Base-by-base conservation (phyloP, 352 stramenopile species). In the Pythium brachiatum region DNA sequence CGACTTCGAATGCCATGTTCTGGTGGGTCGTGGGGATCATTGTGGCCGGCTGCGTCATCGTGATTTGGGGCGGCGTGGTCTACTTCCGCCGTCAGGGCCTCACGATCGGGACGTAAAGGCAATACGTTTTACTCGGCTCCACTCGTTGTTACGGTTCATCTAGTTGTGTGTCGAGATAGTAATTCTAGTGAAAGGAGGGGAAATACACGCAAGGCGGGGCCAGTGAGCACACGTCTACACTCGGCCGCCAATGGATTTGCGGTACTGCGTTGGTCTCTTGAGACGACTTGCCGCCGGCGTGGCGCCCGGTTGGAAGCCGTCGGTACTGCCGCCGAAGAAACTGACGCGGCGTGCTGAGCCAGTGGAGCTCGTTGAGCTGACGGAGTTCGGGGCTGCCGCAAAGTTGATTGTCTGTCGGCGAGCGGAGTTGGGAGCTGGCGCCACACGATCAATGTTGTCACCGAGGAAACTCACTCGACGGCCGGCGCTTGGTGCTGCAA, bases 21-120 rank as follows among this genome's bases (percentile, higher is more conserved):
- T 81, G 62, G 62, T 72, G 68, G 60, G 57, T 79, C 7, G 55
- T 73, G 20, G 64, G 55, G 0, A 12, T 59, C 31, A 73, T 79
- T n/a, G 1, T 78, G 12, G 43, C 68, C 13, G 53, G 44, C 6
- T 70, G 54, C 23, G 48, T 72, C 12, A n/a, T 57, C 26, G 52
- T 68, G 13, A 70, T 73, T 25, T 66, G 61, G 61, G 66, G 66
- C 15, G 66, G 66, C 1, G 48, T 73, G 20, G 23, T n/a, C 23
- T 73, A 70, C 57, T 73, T 73, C 43, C 66, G 66, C 15, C 66
- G 46, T 13, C 51, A 67, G 48, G 66, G 66, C 1, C 32, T 73
- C n/a, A 63, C 66, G 56, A 70, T 73, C 26, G 61, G 47, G 11
- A 54, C 53, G 29, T 73, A 67, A 38, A 18, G 7, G 1, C n/a